These are phyloP conservation scores for Fomitopsis schrenkii DNA, from an alignment of 1,284 basidiomycete genomes.

Conservation along the genomic window DNA sequence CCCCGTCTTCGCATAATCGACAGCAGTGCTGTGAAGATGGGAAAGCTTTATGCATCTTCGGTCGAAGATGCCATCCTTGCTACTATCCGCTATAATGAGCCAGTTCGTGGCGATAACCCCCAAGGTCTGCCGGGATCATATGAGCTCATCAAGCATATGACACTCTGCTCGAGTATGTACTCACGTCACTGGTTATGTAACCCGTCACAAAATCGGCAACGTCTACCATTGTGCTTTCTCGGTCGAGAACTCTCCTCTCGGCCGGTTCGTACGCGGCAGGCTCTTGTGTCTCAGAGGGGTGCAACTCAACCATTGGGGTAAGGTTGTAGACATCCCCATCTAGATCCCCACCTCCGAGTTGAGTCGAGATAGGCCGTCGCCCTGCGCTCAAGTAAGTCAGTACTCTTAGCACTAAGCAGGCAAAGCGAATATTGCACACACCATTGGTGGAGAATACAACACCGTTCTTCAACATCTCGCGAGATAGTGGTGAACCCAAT, in stretches of 20 bases:
- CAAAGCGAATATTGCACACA: slow-evolving; percentile 15
- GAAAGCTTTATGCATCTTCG: slow-evolving; percentile 59
- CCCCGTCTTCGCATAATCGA: slow-evolving; percentile 65
- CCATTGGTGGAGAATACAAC: slow-evolving; percentile 57
- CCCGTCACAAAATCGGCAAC: slow-evolving; percentile 73
- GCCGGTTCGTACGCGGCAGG: slow-evolving; percentile 54
- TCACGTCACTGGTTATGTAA: slow-evolving; percentile 63
- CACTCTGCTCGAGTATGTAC: slow-evolving; percentile 6
- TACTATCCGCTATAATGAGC: slow-evolving; percentile 60
- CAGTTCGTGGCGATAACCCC: slow-evolving; percentile 59
- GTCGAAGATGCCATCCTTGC: slow-evolving; percentile 51
- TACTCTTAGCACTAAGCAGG: background rate
- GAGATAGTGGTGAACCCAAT: slow-evolving; percentile 42
- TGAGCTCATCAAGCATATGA: background rate
- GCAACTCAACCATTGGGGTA: slow-evolving; percentile 27
- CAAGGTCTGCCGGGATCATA: slow-evolving; percentile 36
- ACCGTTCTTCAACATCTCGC: slow-evolving; percentile 49
- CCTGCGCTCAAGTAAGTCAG: slow-evolving; percentile 32
- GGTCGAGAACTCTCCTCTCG: slow-evolving; percentile 41
- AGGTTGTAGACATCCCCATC: slow-evolving; percentile 60
- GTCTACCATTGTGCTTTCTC: slow-evolving; percentile 60
- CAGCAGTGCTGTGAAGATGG: slow-evolving; percentile 63
- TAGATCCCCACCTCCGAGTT: slow-evolving; percentile 61
- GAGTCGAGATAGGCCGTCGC: slow-evolving; percentile 53
- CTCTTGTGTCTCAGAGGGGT: slow-evolving; percentile 18